These are phyloP conservation scores for Russula vinacea DNA, from an alignment of 768 basidiomycete species.

Conservation along the genomic window DNA sequence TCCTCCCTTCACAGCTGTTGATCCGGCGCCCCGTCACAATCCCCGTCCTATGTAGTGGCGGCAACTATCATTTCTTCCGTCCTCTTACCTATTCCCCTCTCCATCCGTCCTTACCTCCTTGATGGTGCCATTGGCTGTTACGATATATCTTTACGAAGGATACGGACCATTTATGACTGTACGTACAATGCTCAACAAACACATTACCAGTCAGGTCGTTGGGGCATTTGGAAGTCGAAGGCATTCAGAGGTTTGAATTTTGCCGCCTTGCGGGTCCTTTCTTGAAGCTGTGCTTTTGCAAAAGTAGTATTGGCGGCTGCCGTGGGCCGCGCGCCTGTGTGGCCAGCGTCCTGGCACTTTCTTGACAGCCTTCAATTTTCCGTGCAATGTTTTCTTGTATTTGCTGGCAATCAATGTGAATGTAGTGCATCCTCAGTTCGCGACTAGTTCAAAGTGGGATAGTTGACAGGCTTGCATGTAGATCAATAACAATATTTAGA, in stretches of 20 bases:
- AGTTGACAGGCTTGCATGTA: slow-evolving; percentile 3
- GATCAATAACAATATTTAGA: slow-evolving; percentile 3
- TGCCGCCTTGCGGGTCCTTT: slow-evolving; percentile 4
- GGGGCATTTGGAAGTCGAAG: slow-evolving; percentile 10
- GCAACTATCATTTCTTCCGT: slow-evolving; percentile 25
- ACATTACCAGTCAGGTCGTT: slow-evolving; percentile 18
- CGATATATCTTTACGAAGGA: slow-evolving; percentile 29
- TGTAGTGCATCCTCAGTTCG: slow-evolving; percentile 14
- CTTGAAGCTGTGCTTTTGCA: slow-evolving; percentile 11
- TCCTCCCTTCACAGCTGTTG: slow-evolving; percentile 25
- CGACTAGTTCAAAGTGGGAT: slow-evolving; percentile 26
- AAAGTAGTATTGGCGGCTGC: slow-evolving; percentile 6
- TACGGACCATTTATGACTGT: slow-evolving; percentile 31
- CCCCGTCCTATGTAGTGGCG: slow-evolving; percentile 23
- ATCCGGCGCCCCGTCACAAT: slow-evolving; percentile 24
- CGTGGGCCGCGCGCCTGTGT: not conserved
- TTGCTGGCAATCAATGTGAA: slow-evolving; percentile 21
- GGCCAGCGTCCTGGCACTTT: slow-evolving; percentile 12
- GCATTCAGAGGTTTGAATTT: slow-evolving; percentile 14
- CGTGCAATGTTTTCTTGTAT: slow-evolving; percentile 21
- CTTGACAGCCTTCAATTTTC: slow-evolving; percentile 21
- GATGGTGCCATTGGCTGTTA: slow-evolving; percentile 22
- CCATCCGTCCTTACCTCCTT: slow-evolving; percentile 14
- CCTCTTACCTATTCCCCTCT: slow-evolving; percentile 17
- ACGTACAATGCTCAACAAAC: slow-evolving; percentile 26